Evolutionary conservation across 2,329 filamentous ascomycete species (phyloP), one percentile per base, ranked within the genome.

Genomic region (Xylariaceae sp.): DNA sequence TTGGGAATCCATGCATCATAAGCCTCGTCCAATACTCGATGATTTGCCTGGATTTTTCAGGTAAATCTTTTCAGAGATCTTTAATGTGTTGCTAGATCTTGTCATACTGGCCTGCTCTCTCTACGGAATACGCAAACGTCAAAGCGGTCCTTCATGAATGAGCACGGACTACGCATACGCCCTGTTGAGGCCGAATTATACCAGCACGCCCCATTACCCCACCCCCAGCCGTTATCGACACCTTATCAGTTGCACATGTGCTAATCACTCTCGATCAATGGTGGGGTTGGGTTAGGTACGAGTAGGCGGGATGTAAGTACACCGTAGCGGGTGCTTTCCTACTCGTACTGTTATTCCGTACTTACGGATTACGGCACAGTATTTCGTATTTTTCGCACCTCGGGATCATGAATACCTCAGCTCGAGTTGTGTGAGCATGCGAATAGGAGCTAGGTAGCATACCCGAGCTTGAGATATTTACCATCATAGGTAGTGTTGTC

Each of bases 191-290:
- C 50, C 13, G 42, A 13, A 11, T 15, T 45, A 13, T 49, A 17
- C 39, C 39, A 13, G 4, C 34, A 11, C 39, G 30, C 44, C 54
- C 60, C 63, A 60, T 66, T 59, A 66, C 60, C 64, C 63, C 64
- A 55, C 64, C 60, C 50, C 53, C 49, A 18, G 39, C 47, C 49
- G 51, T 59, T 64, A 64, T 66, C 64, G 58, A 49, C 49, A 52
- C 50, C 55, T 51, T 53, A 59, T 59, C 52, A 49, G 37, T 39
- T 51, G 17, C 9, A 11, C 17, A 23, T 18, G 17, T 49, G 47
- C 47, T 18, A 49, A 30, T 23, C 15, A 30, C 23, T 48, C 42
- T 18, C 2, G 23, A 34, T 11, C 35, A 45, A 42, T 56, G 30
- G 54, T 42, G 54, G 54, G 54, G 54, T 56, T 37, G 10, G 10